Percentiles rank a stretch among this genome's conserved stretches.
phyloP scores from a whole-genome alignment of 2,329 filamentous ascomycete genomes.

The Fusarium solani-melongenae region DNA sequence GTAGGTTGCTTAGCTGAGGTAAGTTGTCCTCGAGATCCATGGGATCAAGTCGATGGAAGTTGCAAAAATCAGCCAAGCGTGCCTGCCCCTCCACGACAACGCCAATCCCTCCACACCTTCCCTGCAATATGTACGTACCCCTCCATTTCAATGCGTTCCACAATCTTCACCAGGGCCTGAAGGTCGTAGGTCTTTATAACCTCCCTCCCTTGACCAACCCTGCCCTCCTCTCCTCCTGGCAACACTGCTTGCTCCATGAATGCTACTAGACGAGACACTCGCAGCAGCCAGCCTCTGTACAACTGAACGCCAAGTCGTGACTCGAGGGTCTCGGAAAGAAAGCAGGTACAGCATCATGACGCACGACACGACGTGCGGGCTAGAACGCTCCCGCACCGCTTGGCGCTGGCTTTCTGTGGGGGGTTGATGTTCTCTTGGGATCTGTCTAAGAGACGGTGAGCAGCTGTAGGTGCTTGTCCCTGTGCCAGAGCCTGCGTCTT shows the following conservation, averaged over 20 bases:
- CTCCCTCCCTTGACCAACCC: background rate
- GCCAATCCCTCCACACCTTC: background rate
- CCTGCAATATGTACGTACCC: background rate
- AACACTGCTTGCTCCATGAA: background rate
- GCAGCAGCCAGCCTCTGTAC: background rate
- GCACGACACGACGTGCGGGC: background rate
- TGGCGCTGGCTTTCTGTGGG: conserved; percentile 1
- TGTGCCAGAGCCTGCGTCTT: background rate
- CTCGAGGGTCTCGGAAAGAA: background rate
- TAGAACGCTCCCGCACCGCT: conserved; percentile 1
- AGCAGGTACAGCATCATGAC: background rate
- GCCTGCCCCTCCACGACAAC: background rate
- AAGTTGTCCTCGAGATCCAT: background rate
- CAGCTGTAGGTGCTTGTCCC: background rate
- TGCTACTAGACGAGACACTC: background rate
- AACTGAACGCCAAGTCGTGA: background rate
- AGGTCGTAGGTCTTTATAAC: background rate
- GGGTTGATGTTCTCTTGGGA: background rate
- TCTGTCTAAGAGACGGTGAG: conserved; percentile 2
- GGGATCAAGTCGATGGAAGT: background rate
- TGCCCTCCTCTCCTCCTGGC: background rate
- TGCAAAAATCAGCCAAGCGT: background rate
- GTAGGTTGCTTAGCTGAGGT: background rate
- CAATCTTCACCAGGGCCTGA: background rate
- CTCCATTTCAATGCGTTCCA: background rate